These are phyloP conservation scores for Poterioochromonas sp. DNA, from an alignment of 352 stramenopile genomes.

Conservation along the genomic window DNA sequence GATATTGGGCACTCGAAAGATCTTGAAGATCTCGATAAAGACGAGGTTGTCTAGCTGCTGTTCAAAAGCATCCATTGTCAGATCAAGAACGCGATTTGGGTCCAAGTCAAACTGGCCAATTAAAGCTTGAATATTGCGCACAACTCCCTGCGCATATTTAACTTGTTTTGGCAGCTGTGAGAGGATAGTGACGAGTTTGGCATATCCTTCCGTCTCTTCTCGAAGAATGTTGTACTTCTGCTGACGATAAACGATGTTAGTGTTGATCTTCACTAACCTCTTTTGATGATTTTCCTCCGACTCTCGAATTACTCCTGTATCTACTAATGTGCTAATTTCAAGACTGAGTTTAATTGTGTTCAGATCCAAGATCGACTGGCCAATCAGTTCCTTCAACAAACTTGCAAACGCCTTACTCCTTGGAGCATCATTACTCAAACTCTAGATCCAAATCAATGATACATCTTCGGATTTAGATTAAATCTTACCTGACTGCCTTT, in stretches of 20 bases:
- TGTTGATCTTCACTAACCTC: constrained; percentile 55
- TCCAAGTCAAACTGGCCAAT: constrained; percentile 82
- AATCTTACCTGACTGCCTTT: too few species aligned
- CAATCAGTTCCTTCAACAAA: too few species aligned
- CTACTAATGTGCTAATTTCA: background rate
- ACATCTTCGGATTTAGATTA: too few species aligned
- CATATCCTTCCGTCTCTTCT: constrained; percentile 90
- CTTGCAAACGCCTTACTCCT: too few species aligned
- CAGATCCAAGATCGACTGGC: too few species aligned
- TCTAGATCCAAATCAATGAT: too few species aligned
- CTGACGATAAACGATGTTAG: constrained; percentile 74
- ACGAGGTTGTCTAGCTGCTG: constrained; percentile 64
- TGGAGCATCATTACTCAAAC: too few species aligned
- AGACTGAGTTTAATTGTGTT: too few species aligned
- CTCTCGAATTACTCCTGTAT: background rate
- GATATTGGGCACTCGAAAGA: constrained; percentile 65
- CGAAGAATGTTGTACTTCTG: constrained; percentile 91
- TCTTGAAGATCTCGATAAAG: constrained; percentile 57
- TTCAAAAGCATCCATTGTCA: constrained; percentile 82
- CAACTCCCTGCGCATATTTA: background rate
- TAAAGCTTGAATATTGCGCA: constrained; percentile 31
- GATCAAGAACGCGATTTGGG: constrained; percentile 84
- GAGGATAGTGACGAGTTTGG: constrained; percentile 69
- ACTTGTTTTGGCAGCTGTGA: background rate
- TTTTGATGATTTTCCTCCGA: constrained; percentile 6